Conservation (phyloP, 1,284 basidiomycete species). For the Agaricales sp. region DNA sequence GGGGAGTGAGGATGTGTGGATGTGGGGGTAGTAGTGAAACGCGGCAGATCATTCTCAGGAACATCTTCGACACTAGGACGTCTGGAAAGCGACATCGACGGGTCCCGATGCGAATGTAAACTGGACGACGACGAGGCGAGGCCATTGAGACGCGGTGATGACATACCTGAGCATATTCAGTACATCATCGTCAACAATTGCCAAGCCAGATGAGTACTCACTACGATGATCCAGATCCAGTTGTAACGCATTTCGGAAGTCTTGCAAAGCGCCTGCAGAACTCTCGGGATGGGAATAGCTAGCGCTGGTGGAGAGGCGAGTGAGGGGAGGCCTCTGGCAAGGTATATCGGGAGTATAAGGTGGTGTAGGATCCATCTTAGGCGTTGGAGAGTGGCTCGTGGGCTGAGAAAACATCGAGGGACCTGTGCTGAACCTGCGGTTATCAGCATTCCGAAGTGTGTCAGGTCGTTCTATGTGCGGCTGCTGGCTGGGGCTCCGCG, state of each 20-base stretch:
- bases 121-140: neutral
- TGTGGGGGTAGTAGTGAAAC: neutral
- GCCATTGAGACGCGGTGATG: neutral
- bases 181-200: neutral
- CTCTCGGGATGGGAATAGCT: neutral
- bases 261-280: neutral
- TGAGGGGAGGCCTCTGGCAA: neutral
- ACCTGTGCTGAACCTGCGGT: neutral
- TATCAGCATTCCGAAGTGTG: neutral
- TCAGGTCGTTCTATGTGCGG: neutral
- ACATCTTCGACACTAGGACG: conserved; percentile 27
- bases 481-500: neutral
- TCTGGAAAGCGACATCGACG: conserved; percentile 16
- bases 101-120: neutral
- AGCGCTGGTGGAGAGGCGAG: neutral
- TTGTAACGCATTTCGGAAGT: neutral
- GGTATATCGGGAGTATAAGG: neutral
- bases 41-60: conserved; percentile 17
- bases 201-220: neutral
- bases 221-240: neutral
- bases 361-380: neutral
- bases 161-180: neutral
- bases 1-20: neutral
- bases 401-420: neutral
- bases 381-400: neutral